phyloP scores from a whole-genome alignment of 352 stramenopile species.

The Phytophthora quininea region DNA sequence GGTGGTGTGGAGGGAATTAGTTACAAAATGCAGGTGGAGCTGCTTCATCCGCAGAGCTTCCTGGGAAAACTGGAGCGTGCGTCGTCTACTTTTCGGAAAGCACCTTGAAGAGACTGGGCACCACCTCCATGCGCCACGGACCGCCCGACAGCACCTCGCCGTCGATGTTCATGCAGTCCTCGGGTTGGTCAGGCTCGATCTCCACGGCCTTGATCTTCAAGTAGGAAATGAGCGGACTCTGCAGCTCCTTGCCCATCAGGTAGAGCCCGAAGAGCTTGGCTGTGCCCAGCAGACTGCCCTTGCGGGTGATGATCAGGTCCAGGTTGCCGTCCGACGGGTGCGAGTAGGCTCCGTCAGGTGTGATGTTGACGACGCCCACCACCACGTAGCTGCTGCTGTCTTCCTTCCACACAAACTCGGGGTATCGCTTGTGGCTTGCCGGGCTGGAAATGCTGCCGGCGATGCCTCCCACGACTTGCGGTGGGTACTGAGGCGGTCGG shows the following conservation, averaged over 20 bases:
- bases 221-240: constrained; percentile 77
- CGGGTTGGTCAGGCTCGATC: constrained; percentile 63
- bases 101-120: constrained; percentile 88
- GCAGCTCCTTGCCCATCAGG: constrained; percentile 73
- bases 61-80: neutral
- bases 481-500: constrained; percentile 47
- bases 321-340: constrained; percentile 83
- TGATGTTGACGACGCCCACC: constrained; percentile 74
- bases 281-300: constrained; percentile 52
- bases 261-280: constrained; percentile 67
- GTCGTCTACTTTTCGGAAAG: constrained; percentile 79
- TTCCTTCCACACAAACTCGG: constrained; percentile 63
- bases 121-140: constrained; percentile 84
- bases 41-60: constrained; percentile 31
- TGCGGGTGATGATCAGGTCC: constrained; percentile 79
- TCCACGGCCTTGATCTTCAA: constrained; percentile 81
- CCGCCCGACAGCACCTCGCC: constrained; percentile 71
- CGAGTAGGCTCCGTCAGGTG: constrained; percentile 70
- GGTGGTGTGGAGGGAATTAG: neutral
- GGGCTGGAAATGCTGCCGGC: constrained; percentile 61
- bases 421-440: constrained; percentile 66
- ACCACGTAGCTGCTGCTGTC: constrained; percentile 71
- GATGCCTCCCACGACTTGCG: constrained; percentile 76
- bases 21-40: neutral
- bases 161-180: constrained; percentile 85